A percentile compares a stretch with the other conserved stretches of the same genome.
phyloP scores from a whole-genome alignment of 129 eudicot genomes.

The Pittosporum tobira region DNA sequence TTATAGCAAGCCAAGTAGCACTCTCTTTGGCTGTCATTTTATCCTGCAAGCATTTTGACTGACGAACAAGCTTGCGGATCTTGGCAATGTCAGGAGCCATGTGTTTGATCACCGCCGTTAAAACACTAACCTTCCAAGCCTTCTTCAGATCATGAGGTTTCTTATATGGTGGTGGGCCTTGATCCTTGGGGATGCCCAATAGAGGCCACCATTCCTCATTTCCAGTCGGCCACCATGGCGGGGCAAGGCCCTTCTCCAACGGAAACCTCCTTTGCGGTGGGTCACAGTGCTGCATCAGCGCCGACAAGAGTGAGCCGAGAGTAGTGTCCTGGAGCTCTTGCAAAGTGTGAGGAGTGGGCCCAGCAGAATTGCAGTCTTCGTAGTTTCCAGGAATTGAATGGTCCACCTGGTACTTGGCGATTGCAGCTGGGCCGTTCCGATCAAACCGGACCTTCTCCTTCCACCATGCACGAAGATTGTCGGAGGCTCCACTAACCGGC shows the following conservation, averaged over 20 bases:
- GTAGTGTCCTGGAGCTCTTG: conserved; percentile 83
- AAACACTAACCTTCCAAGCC: conserved; percentile 69
- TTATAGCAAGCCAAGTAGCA: conserved; percentile 68
- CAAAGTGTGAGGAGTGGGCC: conserved; percentile 53
- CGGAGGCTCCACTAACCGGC: conserved; percentile 79
- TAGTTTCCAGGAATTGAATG: conserved; percentile 40
- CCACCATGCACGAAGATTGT: conserved; percentile 87
- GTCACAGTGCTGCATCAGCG: conserved; percentile 73
- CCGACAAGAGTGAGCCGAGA: conserved; percentile 65
- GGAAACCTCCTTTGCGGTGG: conserved; percentile 84
- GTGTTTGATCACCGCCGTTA: conserved; percentile 70
- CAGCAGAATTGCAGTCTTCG: conserved; percentile 32
- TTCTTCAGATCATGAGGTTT: conserved; percentile 76
- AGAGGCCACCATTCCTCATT: conserved; percentile 74
- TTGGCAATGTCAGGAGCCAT: conserved; percentile 69
- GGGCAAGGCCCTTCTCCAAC: conserved; percentile 64
- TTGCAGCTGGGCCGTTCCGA: conserved; percentile 81
- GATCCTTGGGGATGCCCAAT: conserved; percentile 50
- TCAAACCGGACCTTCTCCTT: conserved; percentile 81
- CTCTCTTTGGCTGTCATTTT: conserved; percentile 80
- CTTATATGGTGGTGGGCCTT: conserved; percentile 72
- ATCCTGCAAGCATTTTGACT: conserved; percentile 74
- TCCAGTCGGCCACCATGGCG: conserved; percentile 88
- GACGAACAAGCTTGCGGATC: conserved; percentile 66
- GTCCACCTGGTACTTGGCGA: conserved; percentile 58